Evolutionary conservation across 176 grass and related monocot species (phyloP), one percentile per base, ranked within the genome.

Genomic region (Zizania latifolia): DNA sequence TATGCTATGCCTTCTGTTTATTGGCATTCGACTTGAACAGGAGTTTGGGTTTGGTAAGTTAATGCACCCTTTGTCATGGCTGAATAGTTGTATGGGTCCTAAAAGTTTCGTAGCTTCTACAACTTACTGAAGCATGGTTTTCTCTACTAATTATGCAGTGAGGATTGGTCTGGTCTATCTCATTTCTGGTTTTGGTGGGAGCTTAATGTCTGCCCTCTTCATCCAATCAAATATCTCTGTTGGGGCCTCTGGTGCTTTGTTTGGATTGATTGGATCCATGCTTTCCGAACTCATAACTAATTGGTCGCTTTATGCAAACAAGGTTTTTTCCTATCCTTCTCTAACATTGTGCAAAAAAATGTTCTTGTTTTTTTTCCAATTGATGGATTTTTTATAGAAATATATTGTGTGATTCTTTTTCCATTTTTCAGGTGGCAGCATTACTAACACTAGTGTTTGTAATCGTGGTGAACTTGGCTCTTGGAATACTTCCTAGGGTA

Each of bases 231-330:
- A 12, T 22, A 91, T 98, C 23, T 98, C 94, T 3, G 91, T 98
- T 19, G 94, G 94, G 39, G 94, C 91, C 5, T 98, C 94, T 0
- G 91, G 94, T 74, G 94, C 94, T 72, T 46, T 98, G 37, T 98
- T 94, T 44, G 94, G 94, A 28, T 77, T 98, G 65, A 83, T 97
- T 15, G 94, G 88, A 5, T 87, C 85, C 17, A 97, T 97, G 94
- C 94, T 97, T 64, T 93, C 94, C 32, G 94, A 97, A 33, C 90
- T 97, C 26, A 78, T 97, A 50, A 97, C 75, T 16, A 97, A 97
- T 78, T 97, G 94, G 94, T 73, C 94, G 17, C 90, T 97, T 55
- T 97, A 97, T 51, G 89, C 75, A 76, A 97, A 97, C 65, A 93
- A 97, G 88, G 93, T 97, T 33, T 70, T 39, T 70, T 27, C 55